A percentile compares a stretch with the other conserved stretches of the same genome.
phyloP scores from a whole-genome alignment of 2,329 filamentous ascomycete species.

The Fusarium nanum region DNA sequence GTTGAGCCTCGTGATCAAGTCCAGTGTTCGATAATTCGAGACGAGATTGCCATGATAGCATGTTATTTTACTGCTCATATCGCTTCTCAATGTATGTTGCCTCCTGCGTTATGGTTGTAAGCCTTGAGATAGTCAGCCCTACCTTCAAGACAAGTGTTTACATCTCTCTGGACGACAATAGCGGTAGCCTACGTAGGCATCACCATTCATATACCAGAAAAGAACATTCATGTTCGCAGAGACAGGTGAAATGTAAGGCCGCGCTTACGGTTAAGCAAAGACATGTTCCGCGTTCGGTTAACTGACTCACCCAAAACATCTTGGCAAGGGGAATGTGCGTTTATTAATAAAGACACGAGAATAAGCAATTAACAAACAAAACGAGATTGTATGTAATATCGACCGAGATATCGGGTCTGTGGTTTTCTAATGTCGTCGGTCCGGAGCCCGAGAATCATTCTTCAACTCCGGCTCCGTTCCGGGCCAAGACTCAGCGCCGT shows the following conservation, averaged over 20 bases:
- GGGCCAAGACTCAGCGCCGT: not conserved
- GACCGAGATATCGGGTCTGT: not conserved
- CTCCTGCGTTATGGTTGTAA: constrained; percentile 13
- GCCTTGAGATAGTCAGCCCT: not conserved
- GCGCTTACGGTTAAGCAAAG: not conserved
- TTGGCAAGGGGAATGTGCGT: not conserved
- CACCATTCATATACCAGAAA: not conserved
- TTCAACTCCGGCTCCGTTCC: not conserved
- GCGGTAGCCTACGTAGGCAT: not conserved
- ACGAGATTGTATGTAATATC: not conserved
- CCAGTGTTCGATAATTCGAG: constrained; percentile 6
- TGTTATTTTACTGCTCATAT: not conserved
- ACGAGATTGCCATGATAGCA: not conserved
- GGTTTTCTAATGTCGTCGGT: not conserved
- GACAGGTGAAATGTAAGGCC: not conserved
- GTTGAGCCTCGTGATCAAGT: constrained; percentile 20
- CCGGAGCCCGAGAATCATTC: constrained; percentile 1
- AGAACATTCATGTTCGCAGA: not conserved
- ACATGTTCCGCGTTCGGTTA: not conserved
- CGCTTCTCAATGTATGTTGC: not conserved
- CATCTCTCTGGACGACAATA: not conserved
- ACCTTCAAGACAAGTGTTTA: constrained; percentile 20
- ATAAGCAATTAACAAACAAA: not conserved
- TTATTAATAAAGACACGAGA: not conserved
- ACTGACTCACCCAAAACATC: not conserved